Base-by-base conservation (phyloP, 2,329 filamentous ascomycete species). In the Penicillium griseofulvum region DNA sequence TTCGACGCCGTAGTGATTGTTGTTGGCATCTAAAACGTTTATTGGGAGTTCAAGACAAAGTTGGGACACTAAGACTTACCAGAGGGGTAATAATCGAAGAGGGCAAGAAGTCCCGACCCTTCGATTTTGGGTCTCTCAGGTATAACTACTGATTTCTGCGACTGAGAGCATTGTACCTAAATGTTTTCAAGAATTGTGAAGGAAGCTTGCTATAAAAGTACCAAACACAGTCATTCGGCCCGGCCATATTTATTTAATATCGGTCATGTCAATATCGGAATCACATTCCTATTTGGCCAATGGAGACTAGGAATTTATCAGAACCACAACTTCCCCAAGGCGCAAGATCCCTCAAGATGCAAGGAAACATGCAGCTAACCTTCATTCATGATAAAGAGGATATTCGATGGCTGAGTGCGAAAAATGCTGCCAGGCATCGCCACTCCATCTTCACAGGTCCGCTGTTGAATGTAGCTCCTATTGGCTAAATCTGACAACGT, bases 361-460 rank as follows among this genome's bases (percentile, higher is more conserved):
- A 33, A 24, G 19, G 3, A 12, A 1, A 5, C 1, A 31, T 53
- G 28, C 39, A 43, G 11, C 48, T 59, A n/a, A 57, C 45, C 2
- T 59, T 61, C n/a, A 44, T 61, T 19, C 46, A 62, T 22, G 36
- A 54, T 31, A 37, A 57, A 28, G 57, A 57, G 44, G 26, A 43
- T 5, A 43, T 57, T 49, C 52, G 58, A 44, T 56, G 46, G 37
- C 45, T 66, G 26, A 60, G 47, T 45, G 49, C 54, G 5, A 45
- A 44, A 36, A 56, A 49, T 42, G 54, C 59, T 26, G 59, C 59
- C 2, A 59, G 56, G 16, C 48, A 59, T 38, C 51, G 59, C 3
- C 54, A 55, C 29, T 47, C 54, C 9, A 59, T 61, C 4, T 61
- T 61, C 38, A 55, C 56, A 41, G 59, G 59, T 57, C 11, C 9